phyloP scores from a whole-genome alignment of 2,329 filamentous ascomycete genomes.

The Mycosphaerella sp. region DNA sequence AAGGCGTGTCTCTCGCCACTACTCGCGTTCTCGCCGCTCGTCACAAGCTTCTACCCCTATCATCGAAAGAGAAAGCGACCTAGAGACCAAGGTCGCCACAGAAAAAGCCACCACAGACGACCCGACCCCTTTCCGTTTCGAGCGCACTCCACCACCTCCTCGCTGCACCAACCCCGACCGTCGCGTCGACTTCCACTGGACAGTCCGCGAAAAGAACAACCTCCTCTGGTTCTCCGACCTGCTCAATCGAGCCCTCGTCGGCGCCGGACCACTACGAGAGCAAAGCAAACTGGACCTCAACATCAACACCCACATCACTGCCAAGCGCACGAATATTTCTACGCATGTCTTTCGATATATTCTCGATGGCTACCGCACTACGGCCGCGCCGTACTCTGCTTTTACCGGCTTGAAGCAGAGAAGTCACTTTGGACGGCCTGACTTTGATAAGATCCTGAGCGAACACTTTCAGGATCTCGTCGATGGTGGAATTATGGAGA shows the following conservation, averaged over 20 bases:
- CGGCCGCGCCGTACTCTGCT: slow-evolving; percentile 47
- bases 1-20: slow-evolving; percentile 1
- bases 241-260: slow-evolving; percentile 42
- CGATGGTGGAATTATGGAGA: slow-evolving; percentile 31
- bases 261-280: slow-evolving; percentile 34
- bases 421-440: slow-evolving; percentile 51
- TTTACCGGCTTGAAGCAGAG: slow-evolving; percentile 51
- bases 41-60: slow-evolving; percentile 2
- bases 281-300: slow-evolving; percentile 45
- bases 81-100: not conserved
- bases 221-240: slow-evolving; percentile 54
- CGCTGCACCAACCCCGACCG: slow-evolving; percentile 11
- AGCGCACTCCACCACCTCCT: not conserved
- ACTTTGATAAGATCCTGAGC: slow-evolving; percentile 49
- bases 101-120: not conserved
- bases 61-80: not conserved
- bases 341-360: slow-evolving; percentile 53
- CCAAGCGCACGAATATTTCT: slow-evolving; percentile 49
- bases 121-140: not conserved
- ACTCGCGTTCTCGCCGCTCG: not conserved
- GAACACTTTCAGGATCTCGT: slow-evolving; percentile 51
- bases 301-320: slow-evolving; percentile 53
- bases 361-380: slow-evolving; percentile 51
- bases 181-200: slow-evolving; percentile 54
- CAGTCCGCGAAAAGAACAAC: slow-evolving; percentile 52